Evolutionary conservation across 177 flowering plant genomes (phyloP), one percentile per base, ranked within the genome.

Genomic region (Tripterygium wilfordii): DNA sequence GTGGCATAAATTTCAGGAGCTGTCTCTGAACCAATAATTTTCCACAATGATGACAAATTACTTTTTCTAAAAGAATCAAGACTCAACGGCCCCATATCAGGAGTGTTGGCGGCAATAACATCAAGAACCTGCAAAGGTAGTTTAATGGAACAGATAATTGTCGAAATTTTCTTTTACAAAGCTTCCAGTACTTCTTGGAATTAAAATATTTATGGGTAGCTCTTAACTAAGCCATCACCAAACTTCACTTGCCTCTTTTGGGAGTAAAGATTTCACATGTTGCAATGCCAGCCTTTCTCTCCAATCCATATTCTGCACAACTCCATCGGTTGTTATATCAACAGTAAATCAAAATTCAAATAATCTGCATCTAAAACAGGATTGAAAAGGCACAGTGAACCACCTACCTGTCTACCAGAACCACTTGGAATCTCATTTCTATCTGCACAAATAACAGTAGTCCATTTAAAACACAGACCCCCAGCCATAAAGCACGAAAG

Each of bases 11-110:
- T 59, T 32, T 61, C 65, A 54, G 47, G 49, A 42, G 68, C 21
- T 53, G 50, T 61, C 32, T 77, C 78, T 42, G 53, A 51, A 18
- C 80, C 84, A 47, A 31, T 64, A 61, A 75, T 45, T 61, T 69
- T 78, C 97, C 92, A 88, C 22, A 89, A 85, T 22, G 82, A 78
- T 46, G 95, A 72, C 54, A 76, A 56, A 50, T 75, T 66, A 20
- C 51, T 66, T 55, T 70, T 79, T 43, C 81, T 61, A 15, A 79
- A 57, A 57, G 62, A 53, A 70, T 85, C 91, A 71, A 92, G 77
- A 63, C 85, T 87, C 52, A 77, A 63, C 25, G 88, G 88, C 29
- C 79, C 95, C 59, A 79, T 41, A 54, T 83, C 86, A 57, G 71
- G 61, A 36, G 75, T 69, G 65, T 61, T 81, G 17, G 83, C 65